phyloP scores from a whole-genome alignment of 139 green algal genomes.

The Closterium sp. region DNA sequence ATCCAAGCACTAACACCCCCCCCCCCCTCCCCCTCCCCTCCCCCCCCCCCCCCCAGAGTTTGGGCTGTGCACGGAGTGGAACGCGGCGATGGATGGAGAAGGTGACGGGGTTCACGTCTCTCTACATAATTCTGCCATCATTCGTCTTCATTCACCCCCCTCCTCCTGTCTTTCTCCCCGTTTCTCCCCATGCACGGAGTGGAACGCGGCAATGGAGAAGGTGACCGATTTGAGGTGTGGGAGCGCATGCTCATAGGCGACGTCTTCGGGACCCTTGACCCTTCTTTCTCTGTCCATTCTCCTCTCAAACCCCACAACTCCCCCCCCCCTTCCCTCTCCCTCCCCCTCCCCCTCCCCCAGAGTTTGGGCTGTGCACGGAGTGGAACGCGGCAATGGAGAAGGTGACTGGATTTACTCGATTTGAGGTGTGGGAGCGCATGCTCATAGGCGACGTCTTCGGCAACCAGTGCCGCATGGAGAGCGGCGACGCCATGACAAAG shows the following conservation, averaged over 20 bases:
- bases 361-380: slow-evolving; percentile 16
- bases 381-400: slow-evolving; percentile 35
- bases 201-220: slow-evolving; percentile 30
- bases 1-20: neutral
- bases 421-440: neutral
- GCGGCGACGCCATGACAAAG: slow-evolving; percentile 14
- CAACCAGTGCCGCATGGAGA: neutral
- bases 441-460: slow-evolving; percentile 26
- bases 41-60: neutral
- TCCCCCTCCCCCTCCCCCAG: neutral
- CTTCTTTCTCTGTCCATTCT: neutral
- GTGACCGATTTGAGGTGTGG: neutral
- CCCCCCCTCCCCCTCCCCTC: too few relatives aligned
- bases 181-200: slow-evolving; percentile 27
- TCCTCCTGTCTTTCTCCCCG: too few relatives aligned
- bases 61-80: slow-evolving; percentile 31
- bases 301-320: neutral
- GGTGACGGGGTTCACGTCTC: slow-evolving; percentile 8
- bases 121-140: too few relatives aligned
- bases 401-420: neutral
- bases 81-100: slow-evolving; percentile 27
- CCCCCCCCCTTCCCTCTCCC: too few relatives aligned
- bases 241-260: slow-evolving; percentile 18
- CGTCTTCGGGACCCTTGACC: too few relatives aligned
- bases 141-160: too few relatives aligned